Percentiles rank a stretch among this genome's conserved stretches.
Conservation (phyloP, 169 alveolate genomes). For the Prorocentrum cordatum region DNA sequence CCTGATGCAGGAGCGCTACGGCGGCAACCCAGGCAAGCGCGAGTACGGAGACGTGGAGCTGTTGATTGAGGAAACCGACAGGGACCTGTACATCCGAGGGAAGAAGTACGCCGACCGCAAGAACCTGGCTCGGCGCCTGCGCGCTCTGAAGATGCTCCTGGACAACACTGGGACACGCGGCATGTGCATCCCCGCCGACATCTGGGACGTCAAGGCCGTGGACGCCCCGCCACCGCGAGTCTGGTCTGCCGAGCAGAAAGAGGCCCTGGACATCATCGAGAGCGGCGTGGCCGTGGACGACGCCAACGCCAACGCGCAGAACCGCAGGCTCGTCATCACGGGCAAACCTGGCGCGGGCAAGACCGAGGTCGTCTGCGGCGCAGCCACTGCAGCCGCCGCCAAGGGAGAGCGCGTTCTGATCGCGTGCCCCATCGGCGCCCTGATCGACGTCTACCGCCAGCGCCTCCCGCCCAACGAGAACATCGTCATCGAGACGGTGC, state of each 20-base stretch:
- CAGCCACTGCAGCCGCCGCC: not conserved
- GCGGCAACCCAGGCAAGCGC: too few relatives aligned
- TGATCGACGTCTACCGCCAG: not conserved
- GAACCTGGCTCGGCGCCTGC: too few relatives aligned
- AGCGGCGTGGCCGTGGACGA: not conserved
- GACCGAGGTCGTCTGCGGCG: not conserved
- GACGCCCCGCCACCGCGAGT: too few relatives aligned
- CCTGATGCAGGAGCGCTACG: too few relatives aligned
- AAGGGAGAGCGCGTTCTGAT: not conserved
- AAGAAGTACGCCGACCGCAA: too few relatives aligned
- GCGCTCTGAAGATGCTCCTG: too few relatives aligned
- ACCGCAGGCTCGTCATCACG: not conserved
- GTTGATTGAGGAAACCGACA: too few relatives aligned
- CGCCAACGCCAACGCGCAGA: not conserved
- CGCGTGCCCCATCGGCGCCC: not conserved
- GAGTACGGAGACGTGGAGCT: too few relatives aligned
- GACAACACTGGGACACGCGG: too few relatives aligned
- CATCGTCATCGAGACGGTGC: not conserved
- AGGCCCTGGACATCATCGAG: not conserved
- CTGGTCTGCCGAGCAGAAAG: not conserved
- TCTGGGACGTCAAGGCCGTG: too few relatives aligned
- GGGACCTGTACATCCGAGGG: too few relatives aligned
- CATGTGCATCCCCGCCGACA: too few relatives aligned
- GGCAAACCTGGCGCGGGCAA: constrained; percentile 19
- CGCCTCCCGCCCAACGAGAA: not conserved